Conservation (phyloP, 257 asterid genomes). For the Apocynum venetum region DNA sequence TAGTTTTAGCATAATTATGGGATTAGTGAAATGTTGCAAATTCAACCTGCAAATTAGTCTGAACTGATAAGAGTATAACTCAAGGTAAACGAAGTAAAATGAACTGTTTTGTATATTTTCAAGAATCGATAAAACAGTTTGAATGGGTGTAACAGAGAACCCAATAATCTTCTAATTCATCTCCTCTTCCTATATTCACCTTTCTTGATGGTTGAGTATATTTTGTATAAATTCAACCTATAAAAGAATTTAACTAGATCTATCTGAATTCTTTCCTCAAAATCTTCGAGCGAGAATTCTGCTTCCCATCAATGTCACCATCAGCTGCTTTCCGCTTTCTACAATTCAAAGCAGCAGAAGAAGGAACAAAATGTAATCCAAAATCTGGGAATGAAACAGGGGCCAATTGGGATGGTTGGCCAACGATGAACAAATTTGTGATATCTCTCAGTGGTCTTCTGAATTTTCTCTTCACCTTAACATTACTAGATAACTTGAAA, state of each 20-base stretch:
- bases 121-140: neutral
- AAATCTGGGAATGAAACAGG: neutral
- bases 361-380: neutral
- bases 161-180: neutral
- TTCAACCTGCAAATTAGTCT: neutral
- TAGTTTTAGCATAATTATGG: neutral
- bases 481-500: neutral
- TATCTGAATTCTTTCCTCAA: constrained; percentile 42
- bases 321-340: constrained; percentile 30
- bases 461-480: constrained; percentile 15
- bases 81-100: neutral
- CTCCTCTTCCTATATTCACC: neutral
- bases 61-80: neutral
- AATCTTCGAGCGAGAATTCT: constrained; percentile 25
- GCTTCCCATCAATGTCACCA: constrained; percentile 14
- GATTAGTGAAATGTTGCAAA: neutral
- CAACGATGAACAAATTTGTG: constrained; percentile 24
- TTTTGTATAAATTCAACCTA: neutral
- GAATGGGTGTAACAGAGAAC: neutral
- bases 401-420: neutral
- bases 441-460: constrained; percentile 47
- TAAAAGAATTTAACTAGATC: neutral
- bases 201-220: neutral
- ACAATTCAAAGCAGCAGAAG: neutral
- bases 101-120: neutral